Conservation (phyloP, 2,329 filamentous ascomycete genomes). For the Xylariaceae sp. region DNA sequence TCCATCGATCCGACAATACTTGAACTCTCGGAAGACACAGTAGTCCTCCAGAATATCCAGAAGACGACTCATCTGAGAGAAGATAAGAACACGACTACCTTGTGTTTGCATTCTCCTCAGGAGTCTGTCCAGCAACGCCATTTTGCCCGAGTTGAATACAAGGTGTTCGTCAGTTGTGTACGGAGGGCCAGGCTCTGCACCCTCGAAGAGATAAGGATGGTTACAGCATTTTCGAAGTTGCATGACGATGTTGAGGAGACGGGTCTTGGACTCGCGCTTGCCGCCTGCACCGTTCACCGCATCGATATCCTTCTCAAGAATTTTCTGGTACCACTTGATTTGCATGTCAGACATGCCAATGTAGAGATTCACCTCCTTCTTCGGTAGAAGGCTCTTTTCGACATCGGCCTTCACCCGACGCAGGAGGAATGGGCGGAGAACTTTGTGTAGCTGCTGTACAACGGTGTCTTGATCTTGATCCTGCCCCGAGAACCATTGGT, state of each 20-base stretch:
- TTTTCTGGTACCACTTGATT: slow-evolving; percentile 98
- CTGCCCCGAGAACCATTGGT: slow-evolving; percentile 94
- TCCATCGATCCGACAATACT: slow-evolving; percentile 96
- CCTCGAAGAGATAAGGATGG: slow-evolving; percentile 95
- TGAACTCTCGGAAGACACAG: slow-evolving; percentile 88
- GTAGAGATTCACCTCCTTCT: slow-evolving; percentile 96
- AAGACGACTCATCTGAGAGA: slow-evolving; percentile 97
- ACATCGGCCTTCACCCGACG: slow-evolving; percentile 96
- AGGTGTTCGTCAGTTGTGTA: slow-evolving; percentile 98
- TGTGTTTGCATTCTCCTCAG: slow-evolving; percentile 74
- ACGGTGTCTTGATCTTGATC: slow-evolving; percentile 89
- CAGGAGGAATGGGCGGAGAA: slow-evolving; percentile 86
- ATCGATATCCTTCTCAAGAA: slow-evolving; percentile 97
- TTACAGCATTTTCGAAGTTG: slow-evolving; percentile 98
- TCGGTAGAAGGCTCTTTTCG: slow-evolving; percentile 92
- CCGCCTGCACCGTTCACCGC: slow-evolving; percentile 94
- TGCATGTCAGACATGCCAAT: slow-evolving; percentile 99
- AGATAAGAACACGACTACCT: slow-evolving; percentile 93
- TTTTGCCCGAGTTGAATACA: slow-evolving; percentile 89
- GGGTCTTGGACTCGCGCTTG: slow-evolving; percentile 95
- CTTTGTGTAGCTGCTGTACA: slow-evolving; percentile 89
- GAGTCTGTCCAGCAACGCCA: slow-evolving; percentile 92
- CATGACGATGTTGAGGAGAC: slow-evolving; percentile 98
- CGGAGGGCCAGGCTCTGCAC: slow-evolving; percentile 90
- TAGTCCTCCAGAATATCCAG: slow-evolving; percentile 97